These are phyloP conservation scores for Penicillium sp. DNA, from an alignment of 2,329 filamentous ascomycete species.

Conservation along the genomic window DNA sequence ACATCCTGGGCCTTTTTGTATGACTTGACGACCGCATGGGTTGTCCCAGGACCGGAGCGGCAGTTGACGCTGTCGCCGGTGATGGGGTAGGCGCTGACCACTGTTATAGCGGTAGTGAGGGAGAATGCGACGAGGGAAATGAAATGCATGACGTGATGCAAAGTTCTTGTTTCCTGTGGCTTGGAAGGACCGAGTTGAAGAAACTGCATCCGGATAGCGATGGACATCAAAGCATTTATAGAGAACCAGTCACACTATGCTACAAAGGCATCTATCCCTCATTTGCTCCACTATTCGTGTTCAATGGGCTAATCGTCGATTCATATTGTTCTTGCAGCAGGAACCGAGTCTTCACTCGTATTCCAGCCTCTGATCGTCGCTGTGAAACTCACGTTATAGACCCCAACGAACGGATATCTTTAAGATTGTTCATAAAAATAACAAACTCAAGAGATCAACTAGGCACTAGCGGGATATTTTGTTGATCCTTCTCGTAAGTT, in stretches of 20 bases:
- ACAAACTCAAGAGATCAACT: background rate
- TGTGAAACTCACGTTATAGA: background rate
- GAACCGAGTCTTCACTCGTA: background rate
- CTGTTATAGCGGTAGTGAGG: conserved; percentile 5
- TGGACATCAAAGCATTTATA: background rate
- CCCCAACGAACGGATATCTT: background rate
- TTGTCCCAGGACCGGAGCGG: conserved; percentile 18
- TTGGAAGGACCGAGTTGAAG: background rate
- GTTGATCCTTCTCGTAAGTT: background rate
- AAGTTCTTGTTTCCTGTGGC: background rate
- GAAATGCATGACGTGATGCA: background rate
- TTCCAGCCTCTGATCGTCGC: background rate
- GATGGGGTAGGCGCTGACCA: conserved; percentile 17
- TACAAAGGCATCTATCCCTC: too few species aligned
- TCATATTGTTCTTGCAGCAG: background rate
- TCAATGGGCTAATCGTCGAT: background rate
- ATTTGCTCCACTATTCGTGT: background rate
- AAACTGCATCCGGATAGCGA: background rate
- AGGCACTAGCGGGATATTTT: background rate
- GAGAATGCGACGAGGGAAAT: conserved; percentile 6
- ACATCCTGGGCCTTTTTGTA: conserved; percentile 11
- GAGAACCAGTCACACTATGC: background rate
- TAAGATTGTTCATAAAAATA: background rate
- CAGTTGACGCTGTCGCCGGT: conserved; percentile 15
- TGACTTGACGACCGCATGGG: conserved; percentile 9